Evolutionary conservation across 2,329 filamentous ascomycete species (phyloP).

Genomic region (Colletotrichum limetticola): DNA sequence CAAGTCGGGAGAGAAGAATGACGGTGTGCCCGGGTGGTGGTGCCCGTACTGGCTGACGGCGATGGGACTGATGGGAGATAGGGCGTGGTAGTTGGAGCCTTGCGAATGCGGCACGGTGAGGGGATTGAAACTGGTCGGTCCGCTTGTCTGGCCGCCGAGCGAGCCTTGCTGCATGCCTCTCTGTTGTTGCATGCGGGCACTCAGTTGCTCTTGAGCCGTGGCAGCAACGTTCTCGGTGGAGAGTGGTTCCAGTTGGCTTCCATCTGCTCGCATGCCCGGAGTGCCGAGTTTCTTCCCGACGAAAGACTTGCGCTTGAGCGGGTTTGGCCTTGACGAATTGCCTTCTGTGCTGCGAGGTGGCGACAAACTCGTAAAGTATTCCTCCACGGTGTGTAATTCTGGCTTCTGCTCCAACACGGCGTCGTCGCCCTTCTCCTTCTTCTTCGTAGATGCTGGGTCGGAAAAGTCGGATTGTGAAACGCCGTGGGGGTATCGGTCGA

Average conservation of each 20-base stretch:
- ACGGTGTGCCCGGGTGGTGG: conserved; percentile 48
- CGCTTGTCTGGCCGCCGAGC: conserved; percentile 53
- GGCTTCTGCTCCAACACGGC: conserved; percentile 89
- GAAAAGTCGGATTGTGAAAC: conserved; percentile 87
- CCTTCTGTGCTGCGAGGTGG: conserved; percentile 66
- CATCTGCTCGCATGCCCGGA: conserved; percentile 28
- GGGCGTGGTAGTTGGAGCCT: conserved; percentile 54
- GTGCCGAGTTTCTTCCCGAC: conserved; percentile 47
- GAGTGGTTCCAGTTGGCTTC: conserved; percentile 35
- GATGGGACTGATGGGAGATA: conserved; percentile 65
- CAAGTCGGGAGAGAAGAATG: conserved; percentile 63
- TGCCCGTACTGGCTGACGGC: conserved; percentile 50
- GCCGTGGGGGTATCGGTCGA: conserved; percentile 92
- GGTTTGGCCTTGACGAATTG: conserved; percentile 14
- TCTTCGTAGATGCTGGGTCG: conserved; percentile 74
- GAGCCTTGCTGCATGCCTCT: conserved; percentile 54
- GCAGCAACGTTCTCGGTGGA: conserved; percentile 43
- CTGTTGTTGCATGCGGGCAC: conserved; percentile 50
- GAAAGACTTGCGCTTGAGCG: conserved; percentile 48
- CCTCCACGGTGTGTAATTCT: conserved; percentile 92
- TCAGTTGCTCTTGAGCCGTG: conserved; percentile 48
- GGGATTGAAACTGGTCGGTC: conserved; percentile 52
- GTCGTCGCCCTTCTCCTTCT: conserved; percentile 85
- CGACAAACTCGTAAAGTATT: conserved; percentile 87
- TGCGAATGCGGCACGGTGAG: conserved; percentile 55